A percentile compares a stretch with the other conserved stretches of the same genome.
Evolutionary conservation across 768 basidiomycete species (phyloP).

Genomic region (Chalciporus piperatus): DNA sequence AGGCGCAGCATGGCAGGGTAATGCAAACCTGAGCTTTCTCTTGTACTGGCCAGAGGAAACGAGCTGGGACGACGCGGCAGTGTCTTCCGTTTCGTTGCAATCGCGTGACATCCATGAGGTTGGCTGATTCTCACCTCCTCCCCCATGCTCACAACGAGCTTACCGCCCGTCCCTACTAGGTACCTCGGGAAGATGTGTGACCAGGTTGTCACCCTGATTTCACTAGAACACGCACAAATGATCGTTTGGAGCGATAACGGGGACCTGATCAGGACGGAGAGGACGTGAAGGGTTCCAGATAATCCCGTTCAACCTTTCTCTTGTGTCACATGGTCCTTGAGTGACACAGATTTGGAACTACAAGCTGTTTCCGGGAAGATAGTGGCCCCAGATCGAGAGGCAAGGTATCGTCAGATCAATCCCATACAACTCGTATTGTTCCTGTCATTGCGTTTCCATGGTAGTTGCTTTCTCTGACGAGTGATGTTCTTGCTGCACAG

Average conservation of each 20-base stretch:
- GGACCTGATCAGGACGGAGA: conserved; percentile 41
- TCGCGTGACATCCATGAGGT: conserved; percentile 61
- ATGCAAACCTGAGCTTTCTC: conserved; percentile 37
- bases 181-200: conserved; percentile 61
- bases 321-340: background rate
- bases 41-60: conserved; percentile 62
- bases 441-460: conserved; percentile 16
- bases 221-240: conserved; percentile 42
- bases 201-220: conserved; percentile 51
- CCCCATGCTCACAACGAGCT: background rate
- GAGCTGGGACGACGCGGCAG: conserved; percentile 54
- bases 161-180: background rate
- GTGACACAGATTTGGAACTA: background rate
- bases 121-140: background rate
- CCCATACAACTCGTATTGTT: conserved; percentile 11
- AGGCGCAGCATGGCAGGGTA: background rate
- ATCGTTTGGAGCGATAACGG: conserved; percentile 43
- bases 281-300: conserved; percentile 52
- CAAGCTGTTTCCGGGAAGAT: conserved; percentile 17
- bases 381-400: conserved; percentile 13
- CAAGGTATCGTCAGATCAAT: background rate
- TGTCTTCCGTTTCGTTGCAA: conserved; percentile 46
- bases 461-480: background rate
- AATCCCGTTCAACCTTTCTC: background rate
- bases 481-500: conserved; percentile 12